phyloP scores from a whole-genome alignment of 2,329 filamentous ascomycete genomes.

The Monosporascus sp. region DNA sequence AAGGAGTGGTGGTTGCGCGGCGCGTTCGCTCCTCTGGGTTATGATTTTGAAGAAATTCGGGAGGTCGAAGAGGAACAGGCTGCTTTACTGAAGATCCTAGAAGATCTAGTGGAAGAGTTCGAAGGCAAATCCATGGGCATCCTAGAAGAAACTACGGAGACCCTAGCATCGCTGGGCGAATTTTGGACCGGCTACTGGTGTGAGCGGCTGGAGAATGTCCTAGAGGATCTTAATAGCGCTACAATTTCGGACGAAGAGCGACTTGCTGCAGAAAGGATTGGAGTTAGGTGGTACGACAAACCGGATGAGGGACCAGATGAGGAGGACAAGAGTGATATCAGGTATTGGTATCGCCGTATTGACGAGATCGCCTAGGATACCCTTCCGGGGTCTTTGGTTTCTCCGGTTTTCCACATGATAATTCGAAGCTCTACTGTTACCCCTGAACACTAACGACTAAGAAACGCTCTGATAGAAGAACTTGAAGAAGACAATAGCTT shows the following conservation, averaged over 20 bases:
- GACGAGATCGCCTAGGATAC: neutral
- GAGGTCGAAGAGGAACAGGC: neutral
- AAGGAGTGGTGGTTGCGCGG: fast-evolving
- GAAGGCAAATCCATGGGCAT: neutral
- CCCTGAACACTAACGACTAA: too few relatives aligned
- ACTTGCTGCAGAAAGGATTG: neutral
- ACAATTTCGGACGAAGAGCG: neutral
- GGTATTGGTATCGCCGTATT: neutral
- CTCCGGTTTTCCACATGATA: too few relatives aligned
- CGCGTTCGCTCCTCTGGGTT: neutral
- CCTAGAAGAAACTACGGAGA: neutral
- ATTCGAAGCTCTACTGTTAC: too few relatives aligned
- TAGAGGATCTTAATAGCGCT: neutral
- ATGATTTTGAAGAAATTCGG: neutral
- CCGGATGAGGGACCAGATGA: neutral
- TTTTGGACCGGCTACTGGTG: neutral
- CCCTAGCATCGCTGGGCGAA: neutral
- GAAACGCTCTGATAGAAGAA: too few relatives aligned
- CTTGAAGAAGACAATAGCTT: too few relatives aligned
- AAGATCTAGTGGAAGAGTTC: neutral
- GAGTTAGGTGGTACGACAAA: neutral
- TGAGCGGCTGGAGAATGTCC: neutral
- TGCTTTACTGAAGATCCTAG: neutral
- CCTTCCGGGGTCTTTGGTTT: neutral
- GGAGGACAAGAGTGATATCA: neutral